Evolutionary conservation across 495 filamentous ascomycete species (phyloP).

Genomic region (Pyrenula massariospora): DNA sequence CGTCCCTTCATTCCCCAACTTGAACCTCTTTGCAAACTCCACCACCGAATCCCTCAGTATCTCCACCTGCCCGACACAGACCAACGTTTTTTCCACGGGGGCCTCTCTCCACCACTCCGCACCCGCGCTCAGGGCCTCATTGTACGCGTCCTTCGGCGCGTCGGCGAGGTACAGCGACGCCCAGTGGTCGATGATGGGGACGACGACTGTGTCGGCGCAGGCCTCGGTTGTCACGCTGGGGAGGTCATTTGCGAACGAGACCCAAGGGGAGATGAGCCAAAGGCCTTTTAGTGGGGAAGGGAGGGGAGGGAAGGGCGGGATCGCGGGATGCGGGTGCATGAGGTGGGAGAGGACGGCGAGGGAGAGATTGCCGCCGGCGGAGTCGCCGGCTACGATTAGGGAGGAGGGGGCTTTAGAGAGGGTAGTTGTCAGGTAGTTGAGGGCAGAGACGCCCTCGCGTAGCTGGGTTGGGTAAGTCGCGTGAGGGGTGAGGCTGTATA

Average conservation of each 20-base stretch:
- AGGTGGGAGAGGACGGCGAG: slow-evolving; percentile 6
- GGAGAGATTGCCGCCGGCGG: slow-evolving; percentile 6
- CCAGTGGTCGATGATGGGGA: neutral
- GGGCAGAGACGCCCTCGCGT: slow-evolving; percentile 1
- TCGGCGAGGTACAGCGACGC: neutral
- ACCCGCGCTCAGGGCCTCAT: neutral
- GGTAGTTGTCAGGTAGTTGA: neutral
- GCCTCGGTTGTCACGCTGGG: neutral
- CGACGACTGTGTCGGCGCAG: neutral
- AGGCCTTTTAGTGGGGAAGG: neutral
- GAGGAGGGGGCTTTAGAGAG: neutral
- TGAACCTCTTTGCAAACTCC: neutral
- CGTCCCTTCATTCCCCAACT: slow-evolving; percentile 1
- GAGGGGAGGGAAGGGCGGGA: slow-evolving; percentile 2
- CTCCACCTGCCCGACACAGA: slow-evolving; percentile 2
- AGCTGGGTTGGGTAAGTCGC: slow-evolving; percentile 11
- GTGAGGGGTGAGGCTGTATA: slow-evolving; percentile 45
- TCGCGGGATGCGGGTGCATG: slow-evolving; percentile 3
- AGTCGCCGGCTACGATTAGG: slow-evolving; percentile 6
- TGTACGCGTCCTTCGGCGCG: slow-evolving; percentile 1
- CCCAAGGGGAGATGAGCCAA: slow-evolving; percentile 8
- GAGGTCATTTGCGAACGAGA: neutral
- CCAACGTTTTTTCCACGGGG: slow-evolving; percentile 2
- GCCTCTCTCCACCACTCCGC: slow-evolving; percentile 4
- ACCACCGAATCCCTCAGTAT: slow-evolving; percentile 5